Evolutionary conservation across 2,329 filamentous ascomycete species (phyloP).

Genomic region (Didymella pomorum): DNA sequence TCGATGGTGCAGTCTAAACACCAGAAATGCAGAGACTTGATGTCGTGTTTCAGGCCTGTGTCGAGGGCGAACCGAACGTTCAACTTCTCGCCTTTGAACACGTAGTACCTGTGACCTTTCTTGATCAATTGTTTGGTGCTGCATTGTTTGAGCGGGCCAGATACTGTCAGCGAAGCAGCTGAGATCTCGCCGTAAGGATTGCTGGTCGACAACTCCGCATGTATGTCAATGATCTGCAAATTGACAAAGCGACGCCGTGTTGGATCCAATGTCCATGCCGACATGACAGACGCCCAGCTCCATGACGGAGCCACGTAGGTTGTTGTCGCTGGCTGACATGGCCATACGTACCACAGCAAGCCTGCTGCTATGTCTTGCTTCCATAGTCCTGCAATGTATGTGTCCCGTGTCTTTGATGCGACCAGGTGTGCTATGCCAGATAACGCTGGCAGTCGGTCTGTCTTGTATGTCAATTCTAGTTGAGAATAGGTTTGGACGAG

Average conservation of each 20-base stretch:
- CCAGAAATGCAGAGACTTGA: background rate
- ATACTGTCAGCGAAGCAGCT: constrained; percentile 2
- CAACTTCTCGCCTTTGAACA: background rate
- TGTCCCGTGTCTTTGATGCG: constrained; percentile 14
- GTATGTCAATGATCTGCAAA: background rate
- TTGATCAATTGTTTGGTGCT: constrained; percentile 5
- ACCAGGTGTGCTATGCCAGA: constrained; percentile 16
- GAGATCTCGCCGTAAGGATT: constrained; percentile 18
- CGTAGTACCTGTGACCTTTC: constrained; percentile 10
- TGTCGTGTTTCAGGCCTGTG: background rate
- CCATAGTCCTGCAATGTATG: constrained; percentile 21
- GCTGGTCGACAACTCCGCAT: constrained; percentile 2
- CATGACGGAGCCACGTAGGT: constrained; percentile 8
- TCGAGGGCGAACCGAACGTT: constrained; percentile 14
- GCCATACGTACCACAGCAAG: constrained; percentile 17
- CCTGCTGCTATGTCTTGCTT: constrained; percentile 12
- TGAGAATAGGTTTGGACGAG: constrained; percentile 16
- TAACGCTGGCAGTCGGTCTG: constrained; percentile 15
- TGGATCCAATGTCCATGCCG: constrained; percentile 1
- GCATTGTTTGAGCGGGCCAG: constrained; percentile 11
- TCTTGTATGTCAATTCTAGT: constrained; percentile 12
- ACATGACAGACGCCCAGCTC: constrained; percentile 18
- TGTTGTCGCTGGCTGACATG: background rate
- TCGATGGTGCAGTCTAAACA: constrained; percentile 17
- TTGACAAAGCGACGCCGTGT: constrained; percentile 5